phyloP scores from a whole-genome alignment of 179 eudicot species.

The Sideroxylon spinosum region DNA sequence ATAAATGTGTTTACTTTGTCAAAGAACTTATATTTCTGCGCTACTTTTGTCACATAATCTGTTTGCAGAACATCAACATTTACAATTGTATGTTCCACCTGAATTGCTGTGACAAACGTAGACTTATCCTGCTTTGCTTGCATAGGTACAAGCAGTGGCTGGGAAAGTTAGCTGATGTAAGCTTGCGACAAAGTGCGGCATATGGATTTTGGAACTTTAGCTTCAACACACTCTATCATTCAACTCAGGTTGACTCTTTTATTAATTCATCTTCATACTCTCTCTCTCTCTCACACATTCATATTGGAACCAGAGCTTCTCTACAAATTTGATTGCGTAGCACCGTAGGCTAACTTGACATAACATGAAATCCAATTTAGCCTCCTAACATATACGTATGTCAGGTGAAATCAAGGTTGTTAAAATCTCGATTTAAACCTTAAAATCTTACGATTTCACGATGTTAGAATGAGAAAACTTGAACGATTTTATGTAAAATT shows the following conservation, averaged over 20 bases:
- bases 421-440: no score
- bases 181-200: slow-evolving; percentile 88
- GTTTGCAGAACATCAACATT: not conserved
- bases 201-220: slow-evolving; percentile 90
- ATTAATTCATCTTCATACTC: no score
- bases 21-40: not conserved
- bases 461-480: no score
- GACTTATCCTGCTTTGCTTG: slow-evolving; percentile 18
- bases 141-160: slow-evolving; percentile 75
- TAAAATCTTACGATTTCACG: no score
- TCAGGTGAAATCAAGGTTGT: not conserved
- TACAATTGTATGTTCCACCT: not conserved
- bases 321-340: no score
- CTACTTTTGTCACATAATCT: not conserved
- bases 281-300: no score
- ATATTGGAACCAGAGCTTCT: no score
- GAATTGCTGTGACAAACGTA: not conserved
- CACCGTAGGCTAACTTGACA: not conserved
- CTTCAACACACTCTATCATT: slow-evolving; percentile 88
- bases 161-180: slow-evolving; percentile 75
- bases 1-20: not conserved
- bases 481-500: no score
- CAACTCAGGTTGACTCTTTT: slow-evolving; percentile 59
- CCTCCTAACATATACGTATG: not conserved
- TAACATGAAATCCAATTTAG: not conserved